Evolutionary conservation across 768 basidiomycete species (phyloP).

Genomic region (Boletus rubroflammeus): DNA sequence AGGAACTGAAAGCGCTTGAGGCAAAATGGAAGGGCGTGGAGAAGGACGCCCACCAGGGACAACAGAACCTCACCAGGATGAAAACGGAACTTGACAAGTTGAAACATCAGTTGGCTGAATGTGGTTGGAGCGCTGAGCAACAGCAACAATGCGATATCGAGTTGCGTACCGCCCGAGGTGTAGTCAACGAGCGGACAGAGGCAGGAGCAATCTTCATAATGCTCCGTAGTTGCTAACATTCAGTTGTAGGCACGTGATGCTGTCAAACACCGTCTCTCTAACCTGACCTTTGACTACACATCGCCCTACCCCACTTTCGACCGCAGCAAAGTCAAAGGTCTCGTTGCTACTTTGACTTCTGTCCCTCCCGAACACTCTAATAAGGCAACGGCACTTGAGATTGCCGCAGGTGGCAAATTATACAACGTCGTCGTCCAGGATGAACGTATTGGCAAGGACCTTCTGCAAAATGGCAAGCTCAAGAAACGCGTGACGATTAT

Average conservation of each 20-base stretch:
- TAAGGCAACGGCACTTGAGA: slow-evolving; percentile 88
- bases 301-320: slow-evolving; percentile 80
- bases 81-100: slow-evolving; percentile 56
- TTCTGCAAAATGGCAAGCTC: slow-evolving; percentile 73
- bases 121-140: slow-evolving; percentile 75
- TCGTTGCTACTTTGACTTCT: slow-evolving; percentile 84
- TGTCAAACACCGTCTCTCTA: slow-evolving; percentile 60
- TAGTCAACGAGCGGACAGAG: slow-evolving; percentile 58
- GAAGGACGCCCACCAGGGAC: slow-evolving; percentile 75
- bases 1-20: slow-evolving; percentile 76
- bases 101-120: slow-evolving; percentile 47
- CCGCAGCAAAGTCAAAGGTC: slow-evolving; percentile 81
- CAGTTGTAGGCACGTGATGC: slow-evolving; percentile 58
- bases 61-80: slow-evolving; percentile 62
- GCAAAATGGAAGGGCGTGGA: slow-evolving; percentile 79
- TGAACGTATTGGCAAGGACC: slow-evolving; percentile 80
- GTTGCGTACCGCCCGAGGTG: slow-evolving; percentile 48
- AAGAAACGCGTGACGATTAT: slow-evolving; percentile 91
- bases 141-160: slow-evolving; percentile 56
- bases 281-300: slow-evolving; percentile 80
- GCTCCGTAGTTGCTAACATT: slow-evolving; percentile 7
- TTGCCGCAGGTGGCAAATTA: slow-evolving; percentile 83
- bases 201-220: slow-evolving; percentile 36
- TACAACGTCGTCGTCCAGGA: slow-evolving; percentile 94
- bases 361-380: slow-evolving; percentile 66